Conservation (phyloP, 768 basidiomycete genomes). For the Pleurotus sapidus region DNA sequence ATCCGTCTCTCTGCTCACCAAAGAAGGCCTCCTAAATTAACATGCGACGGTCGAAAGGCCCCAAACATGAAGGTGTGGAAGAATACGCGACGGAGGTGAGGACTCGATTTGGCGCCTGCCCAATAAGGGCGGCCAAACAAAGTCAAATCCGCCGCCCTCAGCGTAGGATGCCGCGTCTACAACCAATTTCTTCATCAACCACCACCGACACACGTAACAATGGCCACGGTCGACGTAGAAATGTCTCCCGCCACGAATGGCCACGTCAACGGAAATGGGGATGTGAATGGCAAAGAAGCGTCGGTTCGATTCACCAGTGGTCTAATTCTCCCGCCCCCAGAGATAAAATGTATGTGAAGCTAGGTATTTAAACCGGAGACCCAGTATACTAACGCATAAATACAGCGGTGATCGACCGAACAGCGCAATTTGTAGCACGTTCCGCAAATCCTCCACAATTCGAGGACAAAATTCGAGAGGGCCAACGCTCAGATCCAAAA, state of each 20-base stretch:
- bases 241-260: constrained; percentile 31
- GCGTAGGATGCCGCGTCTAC: too few relatives aligned
- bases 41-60: constrained; percentile 72
- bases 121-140: not conserved
- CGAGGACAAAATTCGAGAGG: constrained; percentile 96
- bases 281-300: constrained; percentile 33
- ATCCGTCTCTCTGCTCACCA: constrained; percentile 50
- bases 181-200: too few relatives aligned
- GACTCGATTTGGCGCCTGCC: constrained; percentile 1
- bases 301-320: constrained; percentile 69
- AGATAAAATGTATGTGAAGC: constrained; percentile 81
- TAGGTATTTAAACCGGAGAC: constrained; percentile 13
- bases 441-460: constrained; percentile 93
- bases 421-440: constrained; percentile 86
- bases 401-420: constrained; percentile 91
- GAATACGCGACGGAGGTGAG: not conserved
- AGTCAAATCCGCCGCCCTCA: not conserved
- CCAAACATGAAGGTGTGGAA: constrained; percentile 65
- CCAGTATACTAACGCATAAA: constrained; percentile 8
- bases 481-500: constrained; percentile 94
- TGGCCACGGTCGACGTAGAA: too few relatives aligned
- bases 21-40: constrained; percentile 73
- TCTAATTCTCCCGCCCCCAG: constrained; percentile 93
- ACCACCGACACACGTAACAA: too few relatives aligned
- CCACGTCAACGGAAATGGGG: constrained; percentile 36